Percentiles rank a stretch among this genome's conserved stretches.
phyloP scores from a whole-genome alignment of 495 filamentous ascomycete genomes.

The Hypoxylon perforatum region DNA sequence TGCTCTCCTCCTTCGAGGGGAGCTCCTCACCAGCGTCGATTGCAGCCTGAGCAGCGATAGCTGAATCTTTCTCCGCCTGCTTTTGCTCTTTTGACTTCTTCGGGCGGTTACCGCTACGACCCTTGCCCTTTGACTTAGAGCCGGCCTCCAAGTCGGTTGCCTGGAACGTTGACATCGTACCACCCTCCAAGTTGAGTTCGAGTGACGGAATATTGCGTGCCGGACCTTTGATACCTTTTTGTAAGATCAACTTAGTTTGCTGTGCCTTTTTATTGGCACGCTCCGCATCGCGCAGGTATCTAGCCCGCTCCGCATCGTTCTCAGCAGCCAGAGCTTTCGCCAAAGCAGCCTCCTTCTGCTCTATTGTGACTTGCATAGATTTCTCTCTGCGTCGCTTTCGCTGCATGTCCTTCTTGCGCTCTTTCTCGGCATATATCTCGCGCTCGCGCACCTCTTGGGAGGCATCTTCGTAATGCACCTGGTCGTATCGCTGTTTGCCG shows the following conservation, averaged over 20 bases:
- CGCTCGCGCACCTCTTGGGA: conserved; percentile 86
- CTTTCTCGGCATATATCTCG: conserved; percentile 94
- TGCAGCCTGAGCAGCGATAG: conserved; percentile 87
- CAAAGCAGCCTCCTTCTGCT: conserved; percentile 85
- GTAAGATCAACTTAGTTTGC: conserved; percentile 81
- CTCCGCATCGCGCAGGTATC: conserved; percentile 81
- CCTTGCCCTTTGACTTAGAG: conserved; percentile 70
- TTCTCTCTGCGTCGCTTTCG: conserved; percentile 96
- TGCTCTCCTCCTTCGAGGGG: conserved; percentile 75
- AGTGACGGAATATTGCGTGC: conserved; percentile 80
- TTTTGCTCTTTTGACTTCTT: conserved; percentile 98
- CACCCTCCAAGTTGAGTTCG: conserved; percentile 86
- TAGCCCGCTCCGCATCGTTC: conserved; percentile 81
- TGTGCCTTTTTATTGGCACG: conserved; percentile 89
- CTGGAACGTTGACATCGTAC: conserved; percentile 87
- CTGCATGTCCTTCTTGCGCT: conserved; percentile 99
- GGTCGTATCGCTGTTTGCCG: conserved; percentile 62
- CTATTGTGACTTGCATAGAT: conserved; percentile 84
- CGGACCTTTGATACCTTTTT: conserved; percentile 83
- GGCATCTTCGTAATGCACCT: conserved; percentile 69
- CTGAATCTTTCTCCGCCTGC: conserved; percentile 91
- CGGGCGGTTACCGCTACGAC: conserved; percentile 72
- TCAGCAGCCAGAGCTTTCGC: conserved; percentile 76
- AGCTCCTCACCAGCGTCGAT: conserved; percentile 85
- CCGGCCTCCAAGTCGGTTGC: conserved; percentile 69